Conservation (phyloP, 495 filamentous ascomycete genomes). For the Daldinia grandis region DNA sequence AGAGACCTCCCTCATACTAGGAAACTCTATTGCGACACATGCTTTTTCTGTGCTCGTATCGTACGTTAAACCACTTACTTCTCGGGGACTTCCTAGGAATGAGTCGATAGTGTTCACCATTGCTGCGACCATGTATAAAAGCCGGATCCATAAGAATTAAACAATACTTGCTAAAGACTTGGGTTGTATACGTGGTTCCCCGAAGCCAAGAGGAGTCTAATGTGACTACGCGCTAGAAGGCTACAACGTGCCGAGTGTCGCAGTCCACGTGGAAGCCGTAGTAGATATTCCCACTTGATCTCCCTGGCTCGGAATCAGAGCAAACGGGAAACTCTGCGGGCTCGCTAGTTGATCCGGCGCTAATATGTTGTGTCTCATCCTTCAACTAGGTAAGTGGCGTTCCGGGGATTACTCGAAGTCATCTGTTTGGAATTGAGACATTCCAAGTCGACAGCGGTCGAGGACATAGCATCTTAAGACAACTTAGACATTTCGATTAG, state of each 20-base stretch:
- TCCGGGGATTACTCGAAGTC: neutral
- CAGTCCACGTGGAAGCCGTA: constrained; percentile 19
- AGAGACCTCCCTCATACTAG: neutral
- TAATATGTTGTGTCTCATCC: neutral
- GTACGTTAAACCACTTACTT: neutral
- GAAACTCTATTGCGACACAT: neutral
- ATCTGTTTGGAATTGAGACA: constrained; percentile 2
- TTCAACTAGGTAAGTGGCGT: neutral
- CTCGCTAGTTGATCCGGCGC: neutral
- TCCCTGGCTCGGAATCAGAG: neutral
- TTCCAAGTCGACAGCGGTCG: neutral
- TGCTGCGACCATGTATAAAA: constrained; percentile 10
- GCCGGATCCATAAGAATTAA: constrained; percentile 1
- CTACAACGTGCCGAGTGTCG: constrained; percentile 14
- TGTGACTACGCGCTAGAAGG: constrained; percentile 5
- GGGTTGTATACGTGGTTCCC: neutral
- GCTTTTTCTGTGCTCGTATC: neutral
- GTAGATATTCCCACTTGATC: too few species aligned
- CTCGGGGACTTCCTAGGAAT: constrained; percentile 1
- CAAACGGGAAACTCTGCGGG: neutral
- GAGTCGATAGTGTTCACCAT: constrained; percentile 10
- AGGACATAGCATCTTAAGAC: constrained; percentile 3
- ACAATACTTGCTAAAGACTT: constrained; percentile 5
- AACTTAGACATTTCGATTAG: constrained; percentile 14
- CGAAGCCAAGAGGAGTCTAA: constrained; percentile 16